Base-by-base conservation (phyloP, 1,284 basidiomycete genomes). In the Calocybe gambosa region DNA sequence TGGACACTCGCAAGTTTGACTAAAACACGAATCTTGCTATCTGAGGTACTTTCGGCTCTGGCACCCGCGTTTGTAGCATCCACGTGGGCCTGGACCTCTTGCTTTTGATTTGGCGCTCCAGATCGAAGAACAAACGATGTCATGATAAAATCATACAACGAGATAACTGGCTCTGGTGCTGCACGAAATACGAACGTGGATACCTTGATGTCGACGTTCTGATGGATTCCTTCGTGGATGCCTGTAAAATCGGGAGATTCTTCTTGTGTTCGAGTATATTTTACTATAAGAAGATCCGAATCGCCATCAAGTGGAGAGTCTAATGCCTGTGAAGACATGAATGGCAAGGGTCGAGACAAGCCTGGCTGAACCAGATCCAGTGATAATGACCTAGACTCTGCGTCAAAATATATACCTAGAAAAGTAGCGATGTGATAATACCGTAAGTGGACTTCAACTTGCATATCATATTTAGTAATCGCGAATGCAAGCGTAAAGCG, bases 141-240 rank as follows among this genome's bases (percentile, higher is more conserved):
- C 88, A 99, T 96, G 66, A 99, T 85, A 70, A 97, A 98, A 67
- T 99, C 93, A 65, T 98, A 99, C 8, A 99, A 69, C 1, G 85
- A 78, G 34, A 99, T 71, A 39, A 99, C 86, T 15, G 95, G 94
- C 60, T 93, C 92, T 1, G 96, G 93, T 3, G 89, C 89, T 1
- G 91, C 83, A 50, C 85, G 82, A 65, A 99, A 84, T 52, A 94
- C 80, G 66, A 99, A 87, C 0, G 96, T 98, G 2, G 95, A 96
- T 37, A 99, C 74, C 56, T 85, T 84, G 50, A 94, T 80, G 58
- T 94, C 86, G 48, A 99, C 81, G 49, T 71, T 89, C 66, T 97
- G 90, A 59, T 97, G 89, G 45, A 95, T 84, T 12, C 89, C 88
- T 53, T 95, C 91, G 63, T 90, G 89, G 6, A 82, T 69, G 1